Conservation (phyloP, 257 asterid species). For the Linderniella brevidens region DNA sequence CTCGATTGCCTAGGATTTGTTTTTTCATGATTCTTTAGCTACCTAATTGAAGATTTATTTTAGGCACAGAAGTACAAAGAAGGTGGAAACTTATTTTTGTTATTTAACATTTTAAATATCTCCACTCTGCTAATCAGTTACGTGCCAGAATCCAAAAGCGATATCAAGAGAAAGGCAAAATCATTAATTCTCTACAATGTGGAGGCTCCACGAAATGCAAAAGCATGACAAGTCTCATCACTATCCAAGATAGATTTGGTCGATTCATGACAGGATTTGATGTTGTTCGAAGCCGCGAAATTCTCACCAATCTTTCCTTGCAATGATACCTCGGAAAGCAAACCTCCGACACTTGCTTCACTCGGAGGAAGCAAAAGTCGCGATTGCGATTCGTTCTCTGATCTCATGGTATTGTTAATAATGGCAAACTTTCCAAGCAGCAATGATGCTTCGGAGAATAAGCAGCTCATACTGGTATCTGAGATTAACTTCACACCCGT, state of each 20-base stretch:
- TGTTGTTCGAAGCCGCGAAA: constrained; percentile 21
- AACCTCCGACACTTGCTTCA: constrained; percentile 38
- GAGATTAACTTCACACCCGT: constrained; percentile 27
- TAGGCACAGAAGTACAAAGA: too few species aligned
- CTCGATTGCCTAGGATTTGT: too few species aligned
- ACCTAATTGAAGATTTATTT: too few species aligned
- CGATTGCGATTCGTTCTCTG: constrained; percentile 20
- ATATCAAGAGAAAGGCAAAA: too few species aligned
- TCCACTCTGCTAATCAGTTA: too few species aligned
- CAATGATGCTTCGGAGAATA: constrained; percentile 38
- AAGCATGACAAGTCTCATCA: constrained; percentile 94
- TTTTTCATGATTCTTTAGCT: too few species aligned
- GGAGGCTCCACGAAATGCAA: constrained; percentile 19
- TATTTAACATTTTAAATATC: too few species aligned
- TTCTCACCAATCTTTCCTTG: constrained; percentile 22
- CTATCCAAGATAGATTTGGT: constrained; percentile 63
- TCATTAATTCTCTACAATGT: too few species aligned
- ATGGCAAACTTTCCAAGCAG: constrained; percentile 14
- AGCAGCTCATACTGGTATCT: constrained; percentile 29
- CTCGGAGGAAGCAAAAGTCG: constrained; percentile 24
- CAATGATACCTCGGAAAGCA: constrained; percentile 41
- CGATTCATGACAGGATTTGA: constrained; percentile 25
- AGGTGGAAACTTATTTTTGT: too few species aligned
- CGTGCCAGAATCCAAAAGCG: too few species aligned
- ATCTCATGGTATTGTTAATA: constrained; percentile 11